Evolutionary conservation across 768 basidiomycete species (phyloP).

Genomic region (Phaeotremella skinneri): DNA sequence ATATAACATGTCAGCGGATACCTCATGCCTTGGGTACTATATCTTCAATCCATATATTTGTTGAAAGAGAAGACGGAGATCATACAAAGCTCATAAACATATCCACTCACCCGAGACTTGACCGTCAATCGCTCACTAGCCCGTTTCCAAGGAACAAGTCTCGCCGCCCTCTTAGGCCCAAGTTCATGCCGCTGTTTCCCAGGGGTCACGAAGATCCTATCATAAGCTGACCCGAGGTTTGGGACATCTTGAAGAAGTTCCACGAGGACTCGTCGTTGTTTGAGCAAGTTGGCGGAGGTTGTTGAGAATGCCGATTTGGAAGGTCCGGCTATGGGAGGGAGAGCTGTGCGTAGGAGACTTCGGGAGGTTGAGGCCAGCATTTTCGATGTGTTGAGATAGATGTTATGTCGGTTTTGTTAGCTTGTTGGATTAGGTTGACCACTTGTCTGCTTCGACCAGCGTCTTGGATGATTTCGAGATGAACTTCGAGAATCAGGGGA

Average conservation of each 20-base stretch:
- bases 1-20: background rate
- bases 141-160: constrained; percentile 25
- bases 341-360: background rate
- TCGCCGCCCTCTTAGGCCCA: constrained; percentile 27
- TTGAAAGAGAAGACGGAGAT: background rate
- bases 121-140: background rate
- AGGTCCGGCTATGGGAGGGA: background rate
- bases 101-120: background rate
- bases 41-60: background rate
- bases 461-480: background rate
- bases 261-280: constrained; percentile 24
- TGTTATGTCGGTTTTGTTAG: constrained; percentile 13
- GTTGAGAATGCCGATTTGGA: background rate
- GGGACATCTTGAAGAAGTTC: constrained; percentile 37
- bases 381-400: constrained; percentile 11
- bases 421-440: background rate
- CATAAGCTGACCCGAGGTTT: constrained; percentile 28
- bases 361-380: background rate
- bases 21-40: background rate
- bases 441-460: background rate
- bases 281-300: constrained; percentile 16
- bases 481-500: too few relatives aligned
- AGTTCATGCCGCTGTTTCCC: constrained; percentile 39
- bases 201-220: constrained; percentile 29
- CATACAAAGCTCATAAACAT: background rate